Evolutionary conservation across 2,329 filamentous ascomycete species (phyloP).

Genomic region (Calycina marina): DNA sequence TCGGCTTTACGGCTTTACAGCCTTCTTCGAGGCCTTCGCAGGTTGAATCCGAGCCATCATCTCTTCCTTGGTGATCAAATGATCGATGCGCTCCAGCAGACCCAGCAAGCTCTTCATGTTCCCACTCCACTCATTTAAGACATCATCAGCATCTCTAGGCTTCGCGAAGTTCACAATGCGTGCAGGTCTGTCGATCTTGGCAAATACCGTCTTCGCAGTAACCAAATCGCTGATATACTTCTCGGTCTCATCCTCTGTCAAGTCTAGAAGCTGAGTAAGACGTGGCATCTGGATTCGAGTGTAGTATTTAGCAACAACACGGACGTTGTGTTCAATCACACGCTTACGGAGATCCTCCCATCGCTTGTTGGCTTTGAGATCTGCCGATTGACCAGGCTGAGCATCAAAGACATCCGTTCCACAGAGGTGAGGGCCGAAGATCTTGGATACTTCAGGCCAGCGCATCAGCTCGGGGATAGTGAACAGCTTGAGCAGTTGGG

Average conservation of each 20-base stretch:
- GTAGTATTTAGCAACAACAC: conserved; percentile 96
- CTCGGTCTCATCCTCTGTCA: conserved; percentile 91
- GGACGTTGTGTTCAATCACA: conserved; percentile 97
- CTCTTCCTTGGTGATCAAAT: conserved; percentile 98
- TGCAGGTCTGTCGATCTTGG: conserved; percentile 91
- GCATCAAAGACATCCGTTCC: conserved; percentile 80
- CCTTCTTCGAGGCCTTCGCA: conserved; percentile 23
- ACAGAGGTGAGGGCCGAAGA: conserved; percentile 79
- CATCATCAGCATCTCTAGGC: conserved; percentile 85
- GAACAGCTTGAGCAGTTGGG: conserved; percentile 82
- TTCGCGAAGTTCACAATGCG: conserved; percentile 88
- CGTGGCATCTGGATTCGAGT: conserved; percentile 90
- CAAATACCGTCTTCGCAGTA: conserved; percentile 93
- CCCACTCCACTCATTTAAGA: conserved; percentile 95
- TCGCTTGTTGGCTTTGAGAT: conserved; percentile 69
- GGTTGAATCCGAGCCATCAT: conserved; percentile 98
- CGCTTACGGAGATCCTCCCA: conserved; percentile 96
- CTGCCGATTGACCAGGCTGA: conserved; percentile 45
- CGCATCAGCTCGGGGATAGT: conserved; percentile 95
- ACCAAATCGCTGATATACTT: conserved; percentile 98
- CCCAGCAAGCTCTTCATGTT: conserved; percentile 93
- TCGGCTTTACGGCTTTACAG: conserved; percentile 25
- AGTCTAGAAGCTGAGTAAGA: conserved; percentile 77
- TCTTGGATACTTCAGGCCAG: conserved; percentile 84
- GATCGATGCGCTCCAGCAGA: conserved; percentile 80